Evolutionary conservation across 2,329 filamentous ascomycete genomes (phyloP), one percentile per base, ranked within the genome.

Genomic region (Penicillium sp.): DNA sequence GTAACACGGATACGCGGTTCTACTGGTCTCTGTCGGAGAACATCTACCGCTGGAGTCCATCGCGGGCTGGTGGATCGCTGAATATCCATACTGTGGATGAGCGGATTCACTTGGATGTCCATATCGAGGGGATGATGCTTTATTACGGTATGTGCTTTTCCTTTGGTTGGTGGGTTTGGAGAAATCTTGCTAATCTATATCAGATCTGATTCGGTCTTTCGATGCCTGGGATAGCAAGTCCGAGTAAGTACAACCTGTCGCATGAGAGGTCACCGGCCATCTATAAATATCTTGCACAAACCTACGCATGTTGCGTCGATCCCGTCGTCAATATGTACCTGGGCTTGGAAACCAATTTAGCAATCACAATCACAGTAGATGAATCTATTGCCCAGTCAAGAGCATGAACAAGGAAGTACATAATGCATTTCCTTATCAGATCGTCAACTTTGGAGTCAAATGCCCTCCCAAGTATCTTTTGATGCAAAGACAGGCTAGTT

Each of bases 71-170:
- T 0, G 72, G 72, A 0, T 43, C 72, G 30, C 57, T 72, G 8
- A 76, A 76, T 45, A 75, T 75, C 7, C 77, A 79, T 57, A 78
- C 76, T 0, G 74, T 79, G 1, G 74, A 80, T 57, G 77, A 80
- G 64, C 70, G 66, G 19, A 64, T 79, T 27, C 64, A 64, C 13
- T 66, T 75, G 40, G 62, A 64, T 52, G 71, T 70, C 14, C 73
- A 76, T 59, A 47, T 75, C 34, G 72, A 75, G 52, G 71, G 62
- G 0, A 64, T 75, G 46, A 69, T 69, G 58, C 53, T 74, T 22
- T 73, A 75, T 53, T 74, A 74, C 45, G 71, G 69, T 73, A 59
- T 46, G 57, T 54, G 22, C 22, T 30, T 27, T 27, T 45, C 14
- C 16, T 25, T 22, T 13, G 5, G 10, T 36, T 29, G 3, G 5